Conservation (phyloP, 495 filamentous ascomycete species). For the Parathielavia appendiculata region DNA sequence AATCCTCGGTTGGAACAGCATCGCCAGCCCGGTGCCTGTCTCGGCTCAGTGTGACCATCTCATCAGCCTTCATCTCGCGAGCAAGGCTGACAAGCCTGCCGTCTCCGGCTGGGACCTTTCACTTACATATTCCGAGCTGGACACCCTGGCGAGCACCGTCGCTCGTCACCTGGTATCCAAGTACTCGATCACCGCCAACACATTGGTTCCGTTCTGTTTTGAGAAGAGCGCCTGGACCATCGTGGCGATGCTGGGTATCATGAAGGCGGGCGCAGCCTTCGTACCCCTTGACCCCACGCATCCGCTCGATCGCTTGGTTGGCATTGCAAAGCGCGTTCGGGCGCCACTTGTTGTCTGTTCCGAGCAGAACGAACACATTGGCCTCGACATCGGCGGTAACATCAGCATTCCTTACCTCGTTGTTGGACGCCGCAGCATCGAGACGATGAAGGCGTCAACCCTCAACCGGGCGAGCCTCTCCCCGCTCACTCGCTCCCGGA, state of each 20-base stretch:
- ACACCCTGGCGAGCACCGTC: background rate
- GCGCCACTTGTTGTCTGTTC: constrained; percentile 9
- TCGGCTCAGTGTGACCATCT: constrained; percentile 10
- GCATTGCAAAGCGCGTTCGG: background rate
- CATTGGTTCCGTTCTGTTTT: constrained; percentile 41
- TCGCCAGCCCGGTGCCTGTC: background rate
- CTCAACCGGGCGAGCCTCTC: background rate
- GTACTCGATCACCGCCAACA: background rate
- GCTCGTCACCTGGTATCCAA: constrained; percentile 1
- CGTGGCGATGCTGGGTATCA: constrained; percentile 42
- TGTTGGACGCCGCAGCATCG: constrained; percentile 1
- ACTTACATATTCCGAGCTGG: constrained; percentile 1
- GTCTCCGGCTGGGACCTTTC: constrained; percentile 1
- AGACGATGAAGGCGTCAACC: background rate
- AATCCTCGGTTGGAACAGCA: constrained; percentile 6
- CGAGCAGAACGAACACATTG: constrained; percentile 5
- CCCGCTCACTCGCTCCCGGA: background rate
- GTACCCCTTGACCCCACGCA: constrained; percentile 56
- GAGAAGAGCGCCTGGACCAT: constrained; percentile 45
- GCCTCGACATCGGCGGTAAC: background rate
- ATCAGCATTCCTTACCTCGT: constrained; percentile 4
- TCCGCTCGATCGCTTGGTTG: constrained; percentile 19
- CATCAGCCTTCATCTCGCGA: constrained; percentile 6
- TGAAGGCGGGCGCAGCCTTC: constrained; percentile 43
- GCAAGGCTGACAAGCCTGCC: background rate